These are phyloP conservation scores for Planoprotostelium fungivorum DNA, from an alignment of 78 protist genomes.

Conservation along the genomic window DNA sequence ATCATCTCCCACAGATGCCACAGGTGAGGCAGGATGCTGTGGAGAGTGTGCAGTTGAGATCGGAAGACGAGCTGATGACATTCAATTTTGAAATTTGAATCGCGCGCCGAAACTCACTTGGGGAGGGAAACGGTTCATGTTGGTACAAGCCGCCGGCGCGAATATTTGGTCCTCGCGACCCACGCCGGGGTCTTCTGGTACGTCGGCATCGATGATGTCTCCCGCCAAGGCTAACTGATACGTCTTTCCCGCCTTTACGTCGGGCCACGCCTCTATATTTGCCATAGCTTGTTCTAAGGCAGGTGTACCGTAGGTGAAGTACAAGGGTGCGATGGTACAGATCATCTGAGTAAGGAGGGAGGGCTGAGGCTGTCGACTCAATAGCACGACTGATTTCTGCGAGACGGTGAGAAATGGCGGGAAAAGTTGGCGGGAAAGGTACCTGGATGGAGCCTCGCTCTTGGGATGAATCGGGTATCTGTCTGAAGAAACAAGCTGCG, in stretches of 20 bases:
- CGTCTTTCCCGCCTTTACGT: neutral
- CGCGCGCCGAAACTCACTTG: too few relatives aligned
- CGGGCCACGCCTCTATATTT: neutral
- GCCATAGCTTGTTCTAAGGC: neutral
- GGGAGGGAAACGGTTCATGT: too few relatives aligned
- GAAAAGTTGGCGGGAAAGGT: too few relatives aligned
- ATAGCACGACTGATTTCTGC: neutral
- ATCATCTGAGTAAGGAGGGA: neutral
- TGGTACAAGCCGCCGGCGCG: too few relatives aligned
- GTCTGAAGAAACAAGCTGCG: neutral
- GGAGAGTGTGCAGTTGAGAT: neutral
- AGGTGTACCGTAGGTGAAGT: neutral
- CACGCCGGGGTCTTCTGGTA: too few relatives aligned
- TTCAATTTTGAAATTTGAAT: too few relatives aligned
- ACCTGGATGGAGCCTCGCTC: neutral
- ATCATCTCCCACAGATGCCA: constrained; percentile 78
- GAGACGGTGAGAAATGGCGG: neutral
- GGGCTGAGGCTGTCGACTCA: neutral
- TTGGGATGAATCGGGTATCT: neutral
- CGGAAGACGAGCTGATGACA: neutral
- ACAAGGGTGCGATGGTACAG: neutral
- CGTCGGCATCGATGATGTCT: too few relatives aligned
- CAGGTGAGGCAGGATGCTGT: constrained; percentile 10
- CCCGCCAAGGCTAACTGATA: too few relatives aligned
- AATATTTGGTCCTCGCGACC: too few relatives aligned